Conservation (phyloP, 2,329 filamentous ascomycete genomes). For the Cladosporium sphaerospermum region DNA sequence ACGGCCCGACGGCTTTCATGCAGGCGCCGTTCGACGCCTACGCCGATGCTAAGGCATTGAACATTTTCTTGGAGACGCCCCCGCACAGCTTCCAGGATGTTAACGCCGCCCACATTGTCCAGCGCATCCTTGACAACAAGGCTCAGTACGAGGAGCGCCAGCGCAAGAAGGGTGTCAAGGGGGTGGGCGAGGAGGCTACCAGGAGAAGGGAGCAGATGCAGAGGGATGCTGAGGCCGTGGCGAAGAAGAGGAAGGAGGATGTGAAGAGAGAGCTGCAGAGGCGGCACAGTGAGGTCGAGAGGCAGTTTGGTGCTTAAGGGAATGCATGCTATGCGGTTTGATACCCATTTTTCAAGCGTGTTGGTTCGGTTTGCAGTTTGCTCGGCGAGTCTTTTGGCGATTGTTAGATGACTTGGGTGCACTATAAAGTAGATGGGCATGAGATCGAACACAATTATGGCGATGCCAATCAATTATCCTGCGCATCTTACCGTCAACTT, state of each 20-base stretch:
- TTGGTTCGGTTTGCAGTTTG: too few relatives aligned
- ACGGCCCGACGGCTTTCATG: slow-evolving; percentile 93
- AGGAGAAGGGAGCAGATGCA: slow-evolving; percentile 24
- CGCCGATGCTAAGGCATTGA: slow-evolving; percentile 68
- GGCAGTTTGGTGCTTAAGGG: slow-evolving; percentile 32
- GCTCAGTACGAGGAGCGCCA: slow-evolving; percentile 89
- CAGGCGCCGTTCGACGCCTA: slow-evolving; percentile 54
- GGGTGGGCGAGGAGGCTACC: slow-evolving; percentile 58
- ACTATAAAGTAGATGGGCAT: too few relatives aligned
- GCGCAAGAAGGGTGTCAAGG: slow-evolving; percentile 82
- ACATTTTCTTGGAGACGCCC: slow-evolving; percentile 75
- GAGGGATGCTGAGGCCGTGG: slow-evolving; percentile 14
- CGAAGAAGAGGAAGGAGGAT: slow-evolving; percentile 9
- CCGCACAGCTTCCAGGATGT: slow-evolving; percentile 76
- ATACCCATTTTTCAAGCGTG: background rate
- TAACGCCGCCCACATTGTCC: slow-evolving; percentile 87
- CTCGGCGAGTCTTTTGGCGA: too few relatives aligned
- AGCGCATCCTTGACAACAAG: slow-evolving; percentile 79
- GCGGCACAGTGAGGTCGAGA: slow-evolving; percentile 33
- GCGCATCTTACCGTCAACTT: too few relatives aligned
- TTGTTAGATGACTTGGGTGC: too few relatives aligned
- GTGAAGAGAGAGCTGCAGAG: slow-evolving; percentile 17
- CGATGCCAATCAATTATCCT: too few relatives aligned
- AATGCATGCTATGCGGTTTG: background rate
- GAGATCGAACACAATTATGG: too few relatives aligned